Base-by-base conservation (phyloP, 75 land plant species). In the Pinus taeda region DNA sequence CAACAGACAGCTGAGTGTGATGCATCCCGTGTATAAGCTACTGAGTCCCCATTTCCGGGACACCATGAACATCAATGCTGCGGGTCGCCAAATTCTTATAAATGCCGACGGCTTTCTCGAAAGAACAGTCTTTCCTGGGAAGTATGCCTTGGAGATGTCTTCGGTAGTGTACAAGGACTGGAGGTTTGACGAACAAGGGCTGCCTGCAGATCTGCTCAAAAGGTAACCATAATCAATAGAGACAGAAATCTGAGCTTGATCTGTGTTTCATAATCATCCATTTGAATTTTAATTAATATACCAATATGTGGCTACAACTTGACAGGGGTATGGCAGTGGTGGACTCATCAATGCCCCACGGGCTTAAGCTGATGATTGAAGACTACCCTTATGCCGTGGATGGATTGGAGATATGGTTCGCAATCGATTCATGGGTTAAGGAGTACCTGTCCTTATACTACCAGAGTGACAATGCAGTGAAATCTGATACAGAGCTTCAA, bases 61-160 rank as follows among this genome's bases (percentile, higher is more conserved):
- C 74, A 93, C 95, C 26, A 86, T 93, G 93, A 83, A 88, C 73
- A 90, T 93, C 36, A 93, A 90, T 61, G 90, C 91, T 7, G 14
- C 84, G 45, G 95, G 86, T 30, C 79, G 92, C 9, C 78, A 80
- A 33, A 49, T 58, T 36, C 85, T 93, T 9, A 84, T 93, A 66
- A 88, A 82, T 79, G 93, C 84, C 4, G 85, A 63, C 13, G 93
- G 91, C 14, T 78, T 90, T 59, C 83, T 93, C 15, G 93, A 93
- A 83, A 65, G 22, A 3, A 66, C 82, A 22, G 89, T 93, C 78
- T 74, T 81, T 11, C 82, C 89, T 0, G 76, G 79, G 1, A 76
- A 78, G 17, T 81, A 79, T 75, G 80, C 77, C 37, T 81, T 90
- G 79, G 93, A 90, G 76, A 72, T 93, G 15, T 83, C 93, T 79